Conservation (phyloP, 164 flowering plant genomes). For the Vitis rupestris region DNA sequence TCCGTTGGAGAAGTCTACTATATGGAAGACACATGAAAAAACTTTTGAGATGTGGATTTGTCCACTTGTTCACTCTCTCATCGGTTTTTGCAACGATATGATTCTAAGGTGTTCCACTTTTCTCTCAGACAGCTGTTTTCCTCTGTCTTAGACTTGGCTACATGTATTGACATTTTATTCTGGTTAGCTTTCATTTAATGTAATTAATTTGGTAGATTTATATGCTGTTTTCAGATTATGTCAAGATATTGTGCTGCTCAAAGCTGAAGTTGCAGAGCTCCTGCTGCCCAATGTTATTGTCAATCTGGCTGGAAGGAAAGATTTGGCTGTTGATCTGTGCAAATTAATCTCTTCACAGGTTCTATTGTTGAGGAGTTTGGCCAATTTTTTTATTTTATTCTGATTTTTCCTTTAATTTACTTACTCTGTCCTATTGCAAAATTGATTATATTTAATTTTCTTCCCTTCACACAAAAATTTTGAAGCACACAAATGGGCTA, state of each 20-base stretch:
- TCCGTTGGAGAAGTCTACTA: constrained; percentile 50
- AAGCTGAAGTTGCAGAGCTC: constrained; percentile 94
- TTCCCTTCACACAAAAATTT: too few species aligned
- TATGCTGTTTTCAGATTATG: constrained; percentile 59
- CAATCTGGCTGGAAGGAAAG: constrained; percentile 65
- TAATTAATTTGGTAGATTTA: background rate
- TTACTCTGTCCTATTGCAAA: too few species aligned
- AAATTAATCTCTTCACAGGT: constrained; percentile 78
- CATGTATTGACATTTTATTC: background rate
- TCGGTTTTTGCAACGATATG: constrained; percentile 65
- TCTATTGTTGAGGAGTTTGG: constrained; percentile 4
- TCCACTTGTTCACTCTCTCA: constrained; percentile 66
- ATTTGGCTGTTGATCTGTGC: constrained; percentile 46
- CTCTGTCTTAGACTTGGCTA: background rate
- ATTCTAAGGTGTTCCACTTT: constrained; percentile 53
- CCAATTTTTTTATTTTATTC: background rate
- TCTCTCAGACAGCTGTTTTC: background rate
- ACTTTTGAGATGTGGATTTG: constrained; percentile 88
- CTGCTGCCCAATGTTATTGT: constrained; percentile 67
- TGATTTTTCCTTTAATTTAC: background rate
- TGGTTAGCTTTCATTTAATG: background rate
- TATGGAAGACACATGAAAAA: constrained; percentile 77
- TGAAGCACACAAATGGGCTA: too few species aligned
- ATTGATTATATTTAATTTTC: too few species aligned
- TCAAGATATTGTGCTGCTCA: constrained; percentile 75